Evolutionary conservation across 345 rosid genomes (phyloP), one percentile per base, ranked within the genome.

Genomic region (Cardamine chenopodiifolia): DNA sequence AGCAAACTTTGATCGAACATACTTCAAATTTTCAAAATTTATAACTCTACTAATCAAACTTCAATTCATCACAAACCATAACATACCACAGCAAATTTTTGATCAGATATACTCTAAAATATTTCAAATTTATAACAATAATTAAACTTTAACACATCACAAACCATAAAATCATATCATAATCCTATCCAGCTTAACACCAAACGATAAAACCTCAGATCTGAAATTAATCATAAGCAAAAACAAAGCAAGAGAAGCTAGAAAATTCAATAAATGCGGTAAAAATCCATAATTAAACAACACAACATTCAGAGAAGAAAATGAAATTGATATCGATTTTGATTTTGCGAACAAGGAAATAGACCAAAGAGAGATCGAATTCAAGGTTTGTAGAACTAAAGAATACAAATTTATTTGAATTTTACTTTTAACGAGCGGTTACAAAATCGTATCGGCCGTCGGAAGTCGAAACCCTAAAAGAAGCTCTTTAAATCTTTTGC

Each of bases 401-500:
- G 7, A 42, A 1, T 14, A n/a, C 4, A 18, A 55, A 20, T 37
- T 32, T 25, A 6, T 20, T 19, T 28, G 0, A 12, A 22, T 29
- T 31, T 37, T 42, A 62, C 76, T 28, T 75, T 19, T 1, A 1
- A 37, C 54, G 52, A 49, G 59, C 2, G 4, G 7, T 32, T 35
- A 71, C 20, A 32, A 22, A 31, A 42, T 20, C 58, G 26, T 20
- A 57, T 35, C 47, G 49, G 66, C 77, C 77, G 50, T 73, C 77
- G 17, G 32, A 35, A 55, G 58, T 14, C 35, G 68, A 67, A 67
- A 75, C 79, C 79, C 79, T 75, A 67, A 62, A 59, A 26, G 19
- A 44, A 34, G 58, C 45, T 58, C 53, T 55, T 57, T 19, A 59
- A 53, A 59, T 66, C 35, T 32, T 31, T 31, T 34, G 57, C 37